Evolutionary conservation across 163 green algal genomes (phyloP), one percentile per base, ranked within the genome.

Genomic region (Prototheca wickerhamii): DNA sequence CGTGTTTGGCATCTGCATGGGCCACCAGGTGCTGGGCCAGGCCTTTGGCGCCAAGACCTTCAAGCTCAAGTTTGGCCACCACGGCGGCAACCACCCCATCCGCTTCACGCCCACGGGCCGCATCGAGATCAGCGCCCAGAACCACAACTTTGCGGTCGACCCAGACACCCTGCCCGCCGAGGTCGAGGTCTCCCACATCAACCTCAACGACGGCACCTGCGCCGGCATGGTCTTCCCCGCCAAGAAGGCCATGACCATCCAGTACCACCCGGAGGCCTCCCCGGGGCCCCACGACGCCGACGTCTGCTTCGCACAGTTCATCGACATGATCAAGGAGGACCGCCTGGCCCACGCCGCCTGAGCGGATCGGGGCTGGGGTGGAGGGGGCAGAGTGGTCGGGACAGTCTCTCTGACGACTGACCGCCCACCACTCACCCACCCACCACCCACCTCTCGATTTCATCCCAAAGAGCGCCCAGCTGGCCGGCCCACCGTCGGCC

Each of bases 101-200:
- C 79, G 89, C 46, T 75, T 90, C 74, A 76, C 80, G 21, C 74
- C 86, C 37, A 88, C 81, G 23, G 89, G 89, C 18, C 86, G 89
- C 63, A 89, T 98, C 34, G 90, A 97, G 80, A 93, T 98, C 76
- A 92, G 77, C 49, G 81, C 92, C 31, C 69, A 99, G 71, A 99
- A 99, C 81, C 94, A 99, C 86, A 98, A 98, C 87, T 99, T 95
- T 79, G 94, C 94, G 0, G 93, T 99, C 26, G 90, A 99, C 84
- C 83, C 90, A 7, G 73, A 64, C 17, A 85, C 85, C 8, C 82
- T 99, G 52, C 92, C 92, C 2, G 63, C 72, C 6, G 88, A 83
- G 34, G 88, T 98, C 4, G 76, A 95, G 70, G 89, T 98, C 42
- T 92, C 82, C 35, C 93, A 98, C 78, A 83, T 98, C 76, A 99